Conservation (phyloP, 305 asterid species). For the Ajuga reptans region DNA sequence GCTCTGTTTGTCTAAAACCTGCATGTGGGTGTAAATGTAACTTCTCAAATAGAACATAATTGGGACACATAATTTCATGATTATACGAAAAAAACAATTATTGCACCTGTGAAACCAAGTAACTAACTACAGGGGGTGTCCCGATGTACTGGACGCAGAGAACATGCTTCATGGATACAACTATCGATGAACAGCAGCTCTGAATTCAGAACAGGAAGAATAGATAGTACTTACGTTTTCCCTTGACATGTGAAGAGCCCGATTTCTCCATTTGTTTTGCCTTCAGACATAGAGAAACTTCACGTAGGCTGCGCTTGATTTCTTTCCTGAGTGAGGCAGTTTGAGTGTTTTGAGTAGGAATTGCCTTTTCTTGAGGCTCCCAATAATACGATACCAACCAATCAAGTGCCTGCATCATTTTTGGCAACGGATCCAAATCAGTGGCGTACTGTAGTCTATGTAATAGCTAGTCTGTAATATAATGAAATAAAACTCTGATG, state of each 20-base stretch:
- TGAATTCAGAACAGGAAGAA: background rate
- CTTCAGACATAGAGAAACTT: constrained; percentile 50
- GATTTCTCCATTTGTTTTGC: constrained; percentile 33
- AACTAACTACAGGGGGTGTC: background rate
- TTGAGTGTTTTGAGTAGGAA: constrained; percentile 39
- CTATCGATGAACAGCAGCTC: background rate
- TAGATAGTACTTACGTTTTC: constrained; percentile 46
- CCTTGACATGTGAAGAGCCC: constrained; percentile 33
- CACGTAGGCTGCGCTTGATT: constrained; percentile 49
- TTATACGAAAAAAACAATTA: background rate
- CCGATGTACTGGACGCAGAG: background rate
- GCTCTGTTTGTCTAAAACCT: constrained; percentile 42
- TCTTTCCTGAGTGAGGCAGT: constrained; percentile 42
- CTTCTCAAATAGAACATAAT: background rate
- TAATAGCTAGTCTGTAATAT: background rate
- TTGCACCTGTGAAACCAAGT: background rate
- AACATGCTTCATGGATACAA: background rate
- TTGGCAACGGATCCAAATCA: constrained; percentile 16
- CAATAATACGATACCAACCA: constrained; percentile 87
- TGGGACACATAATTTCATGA: background rate
- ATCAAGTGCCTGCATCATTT: constrained; percentile 63
- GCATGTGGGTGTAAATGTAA: constrained; percentile 14
- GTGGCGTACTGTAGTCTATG: background rate
- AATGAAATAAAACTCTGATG: background rate
- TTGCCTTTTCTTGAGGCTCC: constrained; percentile 75